phyloP scores from a whole-genome alignment of 2,329 filamentous ascomycete genomes.

The Cladosporium cucumerinum region DNA sequence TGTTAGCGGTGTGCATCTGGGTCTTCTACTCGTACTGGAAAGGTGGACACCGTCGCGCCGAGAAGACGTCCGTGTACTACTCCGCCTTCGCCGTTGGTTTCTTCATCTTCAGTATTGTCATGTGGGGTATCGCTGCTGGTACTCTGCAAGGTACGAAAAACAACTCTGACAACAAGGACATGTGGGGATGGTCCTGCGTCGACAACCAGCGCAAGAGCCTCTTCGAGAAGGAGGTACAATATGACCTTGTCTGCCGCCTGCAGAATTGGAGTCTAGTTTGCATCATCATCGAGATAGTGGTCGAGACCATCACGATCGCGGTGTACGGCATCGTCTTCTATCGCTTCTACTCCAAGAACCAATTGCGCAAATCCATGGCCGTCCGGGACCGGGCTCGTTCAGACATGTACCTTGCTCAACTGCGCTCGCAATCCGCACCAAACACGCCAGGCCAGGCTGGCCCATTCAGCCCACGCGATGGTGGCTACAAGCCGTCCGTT shows the following conservation, averaged over 20 bases:
- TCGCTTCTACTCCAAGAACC: constrained; percentile 94
- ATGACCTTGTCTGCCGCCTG: constrained; percentile 85
- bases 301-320: constrained; percentile 85
- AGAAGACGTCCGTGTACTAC: constrained; percentile 94
- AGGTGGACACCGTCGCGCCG: constrained; percentile 81
- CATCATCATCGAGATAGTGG: constrained; percentile 92
- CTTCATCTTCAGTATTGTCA: constrained; percentile 87
- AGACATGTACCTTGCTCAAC: constrained; percentile 79
- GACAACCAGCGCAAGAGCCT: constrained; percentile 73
- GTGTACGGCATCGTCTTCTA: constrained; percentile 97
- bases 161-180: constrained; percentile 73
- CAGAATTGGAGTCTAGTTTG: constrained; percentile 95
- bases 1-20: constrained; percentile 71
- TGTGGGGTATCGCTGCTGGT: constrained; percentile 86
- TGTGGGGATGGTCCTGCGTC: constrained; percentile 98
- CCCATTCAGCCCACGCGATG: constrained; percentile 61
- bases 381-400: constrained; percentile 88
- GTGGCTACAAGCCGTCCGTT: constrained; percentile 45
- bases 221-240: constrained; percentile 78
- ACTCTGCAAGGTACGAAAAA: constrained; percentile 76
- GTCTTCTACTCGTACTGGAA: constrained; percentile 85
- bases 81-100: constrained; percentile 88
- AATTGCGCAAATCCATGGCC: constrained; percentile 95
- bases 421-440: constrained; percentile 74
- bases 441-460: constrained; percentile 80